Evolutionary conservation across 495 filamentous ascomycete species (phyloP), one percentile per base, ranked within the genome.

Genomic region (Lentithecium fluviatile): DNA sequence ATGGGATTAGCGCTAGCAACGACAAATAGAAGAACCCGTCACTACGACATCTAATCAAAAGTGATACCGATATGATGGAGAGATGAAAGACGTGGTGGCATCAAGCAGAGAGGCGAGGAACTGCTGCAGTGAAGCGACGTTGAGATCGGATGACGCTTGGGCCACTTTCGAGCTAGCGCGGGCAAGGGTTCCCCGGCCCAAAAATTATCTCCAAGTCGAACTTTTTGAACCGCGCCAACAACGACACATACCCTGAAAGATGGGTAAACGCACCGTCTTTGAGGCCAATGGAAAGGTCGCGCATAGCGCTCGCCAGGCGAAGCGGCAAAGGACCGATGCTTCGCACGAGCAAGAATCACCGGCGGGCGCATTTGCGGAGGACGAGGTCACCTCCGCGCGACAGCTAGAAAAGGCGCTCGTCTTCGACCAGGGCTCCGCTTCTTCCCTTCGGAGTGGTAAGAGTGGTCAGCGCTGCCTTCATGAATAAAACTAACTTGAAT

Each of bases 401-500:
- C 64, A 69, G 37, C 38, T 69, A 21, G 64, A 69, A 37, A 52
- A 50, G 17, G 32, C 56, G 21, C 62, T 69, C 2, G 34, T 57
- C 4, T 69, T 69, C 34, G 45, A 64, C 10, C 67, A 67, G 56
- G 63, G 54, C 46, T 29, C 58, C 2, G 55, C 60, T 19, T 24
- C 52, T 11, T 36, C 24, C 6, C 32, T 69, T 8, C 54, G 63
- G 42, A 53, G 23, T 29, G 67, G 67, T 69, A 57, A 32, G 54
- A 6, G 13, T 20, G 11, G 36, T 10, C 45, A 6, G 12, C 8
- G 5, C 25, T 5, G 11, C 26, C 5, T 37, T 8, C 5, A 43
- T 0, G 12, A 10, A 23, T 38, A 15, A 12, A n/a, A 15, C 59
- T 60, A 54, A 63, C 51, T 21, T 37, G 24, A 15, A 2, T 25